Base-by-base conservation (phyloP, 345 rosid species). In the Populus nigra region DNA sequence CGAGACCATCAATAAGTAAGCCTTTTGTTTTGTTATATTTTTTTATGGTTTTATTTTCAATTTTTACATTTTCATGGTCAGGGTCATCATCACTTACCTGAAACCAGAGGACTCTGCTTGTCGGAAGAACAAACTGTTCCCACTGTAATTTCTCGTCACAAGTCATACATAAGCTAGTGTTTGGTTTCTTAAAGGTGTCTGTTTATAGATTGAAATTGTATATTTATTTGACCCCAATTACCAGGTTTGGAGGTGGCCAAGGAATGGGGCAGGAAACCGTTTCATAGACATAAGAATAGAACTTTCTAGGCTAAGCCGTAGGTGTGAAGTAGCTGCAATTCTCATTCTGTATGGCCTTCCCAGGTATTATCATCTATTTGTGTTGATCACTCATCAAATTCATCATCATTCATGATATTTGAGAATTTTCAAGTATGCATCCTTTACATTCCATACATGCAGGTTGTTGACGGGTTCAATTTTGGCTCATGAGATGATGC, bases 61-160 rank as follows among this genome's bases (percentile, higher is more conserved):
- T 18, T 71, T 38, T 25, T 29, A 16, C 10, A 11, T 41, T 15
- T 39, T 20, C 66, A 12, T 71, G 39, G 27, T 33, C 78, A 94
- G 99, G 97, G 98, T 72, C 97, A 94, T 85, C 92, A 96, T 87
- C 99, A 96, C 89, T 88, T 93, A 88, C 94, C 99, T 9, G 98
- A 94, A 84, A 96, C 99, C 16, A 89, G 98, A 91, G 99, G 99
- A 78, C 94, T 96, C 76, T 96, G 99, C 88, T 88, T 96, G 69
- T 94, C 99, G 0, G 99, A 94, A 84, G 98, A 94, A 78, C 94
- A 93, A 82, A 96, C 99, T 65, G 81, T 96, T 75, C 86, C 93
- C 76, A 90, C 97, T 23, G 97, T 94, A 86, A 76, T 85, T n/a
- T 59, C 12, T 59, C 45, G 66, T 55, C 36, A 15, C 29, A 25